Conservation (phyloP, 495 filamentous ascomycete genomes). For the Tuber melanosporum region DNA sequence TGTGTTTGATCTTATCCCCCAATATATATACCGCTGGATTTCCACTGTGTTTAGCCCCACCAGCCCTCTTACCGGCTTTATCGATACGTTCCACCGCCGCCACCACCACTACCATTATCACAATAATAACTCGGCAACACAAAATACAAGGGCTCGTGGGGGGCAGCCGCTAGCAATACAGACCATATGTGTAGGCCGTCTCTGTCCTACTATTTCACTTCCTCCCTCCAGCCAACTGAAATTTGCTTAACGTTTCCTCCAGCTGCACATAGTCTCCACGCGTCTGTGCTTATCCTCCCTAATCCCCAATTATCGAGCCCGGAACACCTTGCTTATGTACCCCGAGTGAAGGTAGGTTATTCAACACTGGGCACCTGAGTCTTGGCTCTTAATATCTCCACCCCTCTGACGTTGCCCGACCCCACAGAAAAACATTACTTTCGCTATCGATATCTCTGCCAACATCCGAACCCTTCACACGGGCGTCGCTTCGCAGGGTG, state of each 20-base stretch:
- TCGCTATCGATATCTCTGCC: conserved; percentile 26
- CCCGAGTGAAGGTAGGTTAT: conserved; percentile 28
- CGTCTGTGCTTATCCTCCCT: conserved; percentile 37
- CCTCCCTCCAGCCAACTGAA: conserved; percentile 13
- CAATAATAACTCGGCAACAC: conserved; percentile 2
- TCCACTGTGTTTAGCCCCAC: background rate
- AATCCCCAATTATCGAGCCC: conserved; percentile 32
- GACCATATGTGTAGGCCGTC: conserved; percentile 27
- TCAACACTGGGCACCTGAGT: background rate
- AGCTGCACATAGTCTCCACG: conserved; percentile 35
- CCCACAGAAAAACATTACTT: conserved; percentile 35
- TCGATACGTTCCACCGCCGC: background rate
- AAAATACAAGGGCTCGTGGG: conserved; percentile 24
- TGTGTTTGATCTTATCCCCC: background rate
- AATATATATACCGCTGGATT: background rate
- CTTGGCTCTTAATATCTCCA: conserved; percentile 3
- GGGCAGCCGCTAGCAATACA: conserved; percentile 21
- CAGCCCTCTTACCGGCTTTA: background rate
- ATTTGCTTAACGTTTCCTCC: background rate
- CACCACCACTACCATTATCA: conserved; percentile 5
- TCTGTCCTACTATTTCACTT: conserved; percentile 12
- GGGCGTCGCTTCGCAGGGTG: conserved; percentile 24
- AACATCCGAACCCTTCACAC: conserved; percentile 37
- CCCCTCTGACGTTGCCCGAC: conserved; percentile 1
- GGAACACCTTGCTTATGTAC: conserved; percentile 25